Percentiles rank a stretch among this genome's conserved stretches.
phyloP scores from a whole-genome alignment of 371 early-diverging fungal genomes.

The Saksenaea oblongispora region DNA sequence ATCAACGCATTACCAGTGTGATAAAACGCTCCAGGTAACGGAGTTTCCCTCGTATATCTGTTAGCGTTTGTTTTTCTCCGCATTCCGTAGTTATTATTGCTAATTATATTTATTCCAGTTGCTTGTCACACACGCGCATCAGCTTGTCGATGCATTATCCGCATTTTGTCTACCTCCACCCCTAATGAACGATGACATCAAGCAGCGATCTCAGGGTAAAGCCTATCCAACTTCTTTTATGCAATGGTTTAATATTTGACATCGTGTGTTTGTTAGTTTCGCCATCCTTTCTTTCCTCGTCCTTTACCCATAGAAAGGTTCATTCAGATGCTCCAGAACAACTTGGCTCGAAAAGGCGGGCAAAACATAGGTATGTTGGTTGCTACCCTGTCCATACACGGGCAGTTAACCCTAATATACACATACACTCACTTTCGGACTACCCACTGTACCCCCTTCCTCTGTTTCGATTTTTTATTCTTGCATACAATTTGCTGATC shows the following conservation, averaged over 20 bases:
- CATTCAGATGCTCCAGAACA: not conserved
- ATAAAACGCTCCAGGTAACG: constrained; percentile 1
- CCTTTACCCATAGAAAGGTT: not conserved
- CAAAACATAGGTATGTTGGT: not conserved
- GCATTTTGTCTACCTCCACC: constrained; percentile 14
- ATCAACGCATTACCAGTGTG: not conserved
- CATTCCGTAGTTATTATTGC: not conserved
- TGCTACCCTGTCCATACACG: not conserved
- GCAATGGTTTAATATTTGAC: not conserved
- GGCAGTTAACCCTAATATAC: not conserved
- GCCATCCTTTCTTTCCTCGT: not conserved
- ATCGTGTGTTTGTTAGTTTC: not conserved
- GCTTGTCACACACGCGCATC: constrained; percentile 12
- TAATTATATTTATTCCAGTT: not conserved
- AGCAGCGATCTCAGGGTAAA: not conserved
- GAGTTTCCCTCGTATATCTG: not conserved
- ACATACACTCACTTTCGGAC: too few relatives aligned
- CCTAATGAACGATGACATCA: constrained; percentile 5
- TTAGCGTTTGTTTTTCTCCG: not conserved
- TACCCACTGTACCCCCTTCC: not conserved
- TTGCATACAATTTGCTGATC: not conserved
- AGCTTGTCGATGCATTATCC: constrained; percentile 17
- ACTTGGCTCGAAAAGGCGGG: not conserved
- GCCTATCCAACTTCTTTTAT: not conserved
- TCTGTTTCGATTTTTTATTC: not conserved